Conservation (phyloP, 257 asterid genomes). For the Ilex aquifolium region DNA sequence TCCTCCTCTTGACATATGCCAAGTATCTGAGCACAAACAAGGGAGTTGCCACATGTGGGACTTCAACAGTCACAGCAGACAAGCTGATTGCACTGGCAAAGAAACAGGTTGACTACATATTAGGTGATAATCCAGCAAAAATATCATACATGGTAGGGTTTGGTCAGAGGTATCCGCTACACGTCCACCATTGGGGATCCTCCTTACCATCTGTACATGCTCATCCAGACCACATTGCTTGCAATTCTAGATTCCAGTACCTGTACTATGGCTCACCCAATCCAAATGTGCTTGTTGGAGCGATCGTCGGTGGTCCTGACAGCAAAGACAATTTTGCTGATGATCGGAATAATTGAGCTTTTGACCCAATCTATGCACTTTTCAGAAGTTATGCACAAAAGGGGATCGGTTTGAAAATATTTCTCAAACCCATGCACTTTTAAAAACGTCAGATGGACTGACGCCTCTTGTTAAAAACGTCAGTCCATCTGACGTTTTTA, state of each 20-base stretch:
- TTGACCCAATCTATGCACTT: too few species aligned
- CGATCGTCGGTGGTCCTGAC: slow-evolving; percentile 1
- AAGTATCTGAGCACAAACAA: slow-evolving; percentile 44
- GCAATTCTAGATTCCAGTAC: neutral
- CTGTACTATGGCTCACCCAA: neutral
- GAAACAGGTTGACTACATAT: slow-evolving; percentile 74
- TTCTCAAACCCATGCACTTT: too few species aligned
- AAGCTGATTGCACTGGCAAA: slow-evolving; percentile 42
- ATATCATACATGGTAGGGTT: slow-evolving; percentile 88
- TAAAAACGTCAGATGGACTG: too few species aligned
- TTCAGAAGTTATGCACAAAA: too few species aligned
- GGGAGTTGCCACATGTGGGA: slow-evolving; percentile 47
- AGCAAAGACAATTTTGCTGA: neutral
- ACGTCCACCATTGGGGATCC: neutral
- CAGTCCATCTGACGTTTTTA: too few species aligned
- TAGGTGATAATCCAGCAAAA: slow-evolving; percentile 67
- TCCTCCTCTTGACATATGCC: slow-evolving; percentile 65
- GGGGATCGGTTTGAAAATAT: too few species aligned
- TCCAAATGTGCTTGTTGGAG: slow-evolving; percentile 1
- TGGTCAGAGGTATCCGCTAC: slow-evolving; percentile 6
- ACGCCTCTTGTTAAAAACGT: too few species aligned
- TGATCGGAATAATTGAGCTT: slow-evolving; percentile 3
- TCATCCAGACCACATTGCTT: neutral
- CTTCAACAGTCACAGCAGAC: slow-evolving; percentile 36
- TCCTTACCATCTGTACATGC: neutral